Conservation (phyloP, 1,139 yeast species). For the Sugiyamaella neomexicana region DNA sequence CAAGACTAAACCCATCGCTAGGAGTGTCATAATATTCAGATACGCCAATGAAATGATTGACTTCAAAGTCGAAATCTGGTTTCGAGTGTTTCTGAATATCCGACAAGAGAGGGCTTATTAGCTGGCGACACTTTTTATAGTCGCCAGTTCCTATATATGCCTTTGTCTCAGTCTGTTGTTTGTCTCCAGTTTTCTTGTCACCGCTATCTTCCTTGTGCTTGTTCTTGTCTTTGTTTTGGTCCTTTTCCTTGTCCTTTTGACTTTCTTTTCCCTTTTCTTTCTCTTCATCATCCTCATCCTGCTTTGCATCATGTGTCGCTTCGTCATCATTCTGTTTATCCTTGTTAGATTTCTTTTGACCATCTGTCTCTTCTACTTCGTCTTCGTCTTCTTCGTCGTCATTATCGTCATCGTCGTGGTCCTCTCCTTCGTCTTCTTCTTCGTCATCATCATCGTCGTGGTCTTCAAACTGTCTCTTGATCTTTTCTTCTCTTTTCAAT, state of each 20-base stretch:
- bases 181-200: slow-evolving; percentile 22
- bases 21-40: slow-evolving; percentile 82
- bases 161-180: background rate
- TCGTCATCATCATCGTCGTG: slow-evolving; percentile 24
- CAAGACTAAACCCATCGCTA: slow-evolving; percentile 47
- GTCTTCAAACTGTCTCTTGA: slow-evolving; percentile 19
- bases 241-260: slow-evolving; percentile 18
- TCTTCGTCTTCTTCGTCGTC: slow-evolving; percentile 23
- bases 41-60: slow-evolving; percentile 72
- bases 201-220: slow-evolving; percentile 15
- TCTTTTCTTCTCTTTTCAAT: slow-evolving; percentile 10
- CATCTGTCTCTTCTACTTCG: slow-evolving; percentile 14
- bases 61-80: slow-evolving; percentile 65
- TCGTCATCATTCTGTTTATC: slow-evolving; percentile 19
- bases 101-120: slow-evolving; percentile 53
- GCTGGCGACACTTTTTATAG: slow-evolving; percentile 53
- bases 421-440: slow-evolving; percentile 22
- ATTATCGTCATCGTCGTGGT: slow-evolving; percentile 21
- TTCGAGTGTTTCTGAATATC: slow-evolving; percentile 36
- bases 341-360: slow-evolving; percentile 39
- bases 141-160: slow-evolving; percentile 59
- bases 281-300: slow-evolving; percentile 21
- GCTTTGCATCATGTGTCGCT: background rate
- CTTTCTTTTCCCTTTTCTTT: slow-evolving; percentile 16
- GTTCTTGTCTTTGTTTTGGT: slow-evolving; percentile 24